Percentiles rank a stretch among this genome's conserved stretches.
phyloP scores from a whole-genome alignment of 1,139 yeast genomes.

The Sugiyamaella xylanicola region DNA sequence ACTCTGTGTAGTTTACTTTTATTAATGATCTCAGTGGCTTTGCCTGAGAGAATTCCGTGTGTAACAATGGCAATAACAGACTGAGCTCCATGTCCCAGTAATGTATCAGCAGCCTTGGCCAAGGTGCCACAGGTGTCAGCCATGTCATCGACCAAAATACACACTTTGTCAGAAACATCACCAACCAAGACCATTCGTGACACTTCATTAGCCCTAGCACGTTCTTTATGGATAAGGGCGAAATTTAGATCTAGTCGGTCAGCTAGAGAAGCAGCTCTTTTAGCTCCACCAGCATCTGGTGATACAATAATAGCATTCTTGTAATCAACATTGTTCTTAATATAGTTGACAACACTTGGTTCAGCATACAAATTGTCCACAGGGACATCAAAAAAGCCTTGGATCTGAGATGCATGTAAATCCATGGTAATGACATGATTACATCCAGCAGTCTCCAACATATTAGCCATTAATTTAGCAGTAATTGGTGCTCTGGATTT shows the following conservation, averaged over 20 bases:
- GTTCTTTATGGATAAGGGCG: conserved; percentile 95
- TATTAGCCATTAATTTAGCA: conserved; percentile 92
- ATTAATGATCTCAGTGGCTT: conserved; percentile 82
- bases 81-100: conserved; percentile 77
- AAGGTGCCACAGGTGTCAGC: conserved; percentile 98
- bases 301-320: conserved; percentile 83
- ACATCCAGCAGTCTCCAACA: conserved; percentile 95
- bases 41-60: conserved; percentile 89
- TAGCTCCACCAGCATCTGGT: conserved; percentile 99
- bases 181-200: conserved; percentile 96
- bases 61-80: conserved; percentile 93
- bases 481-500: conserved; percentile 97
- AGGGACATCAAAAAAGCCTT: conserved; percentile 94
- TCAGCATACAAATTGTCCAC: conserved; percentile 96
- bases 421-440: conserved; percentile 98
- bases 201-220: conserved; percentile 93
- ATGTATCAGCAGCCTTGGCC: conserved; percentile 92
- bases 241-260: conserved; percentile 90
- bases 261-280: conserved; percentile 94
- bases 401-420: conserved; percentile 95
- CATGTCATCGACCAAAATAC: conserved; percentile 95
- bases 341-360: conserved; percentile 88
- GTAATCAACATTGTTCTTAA: conserved; percentile 67
- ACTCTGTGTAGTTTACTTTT: conserved; percentile 74
- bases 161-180: conserved; percentile 83